These are phyloP conservation scores for Clohesyomyces aquaticus DNA, from an alignment of 495 filamentous ascomycete species.

Conservation along the genomic window DNA sequence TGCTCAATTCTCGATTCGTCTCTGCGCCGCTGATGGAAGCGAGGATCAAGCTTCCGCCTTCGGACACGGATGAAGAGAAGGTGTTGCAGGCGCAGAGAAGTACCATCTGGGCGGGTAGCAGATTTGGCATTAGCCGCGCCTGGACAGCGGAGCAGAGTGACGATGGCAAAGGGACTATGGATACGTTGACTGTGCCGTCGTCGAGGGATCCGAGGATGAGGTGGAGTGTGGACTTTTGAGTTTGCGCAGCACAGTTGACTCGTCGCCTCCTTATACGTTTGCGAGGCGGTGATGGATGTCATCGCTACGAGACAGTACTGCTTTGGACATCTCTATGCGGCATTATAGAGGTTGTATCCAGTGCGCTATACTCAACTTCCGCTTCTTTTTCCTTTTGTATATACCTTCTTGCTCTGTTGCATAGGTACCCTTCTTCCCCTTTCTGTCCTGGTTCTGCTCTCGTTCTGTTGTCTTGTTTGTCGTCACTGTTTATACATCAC, in stretches of 20 bases:
- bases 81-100: slow-evolving; percentile 17
- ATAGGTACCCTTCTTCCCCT: too few relatives aligned
- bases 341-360: too few relatives aligned
- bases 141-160: slow-evolving; percentile 21
- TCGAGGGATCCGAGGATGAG: slow-evolving; percentile 39
- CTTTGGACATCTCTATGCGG: neutral
- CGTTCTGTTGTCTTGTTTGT: too few relatives aligned
- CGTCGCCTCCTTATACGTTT: too few relatives aligned
- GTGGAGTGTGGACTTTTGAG: slow-evolving; percentile 48
- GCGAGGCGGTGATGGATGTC: too few relatives aligned
- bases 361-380: too few relatives aligned
- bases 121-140: slow-evolving; percentile 27
- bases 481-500: too few relatives aligned
- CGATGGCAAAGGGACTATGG: slow-evolving; percentile 18
- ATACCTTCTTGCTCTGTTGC: too few relatives aligned
- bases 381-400: too few relatives aligned
- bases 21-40: slow-evolving; percentile 40
- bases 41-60: slow-evolving; percentile 36
- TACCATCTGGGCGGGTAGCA: slow-evolving; percentile 16
- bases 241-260: neutral
- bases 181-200: slow-evolving; percentile 6
- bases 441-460: too few relatives aligned
- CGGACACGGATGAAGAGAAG: slow-evolving; percentile 30
- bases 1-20: slow-evolving; percentile 40
- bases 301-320: neutral